Base-by-base conservation (phyloP, 768 basidiomycete genomes). In the Rubroboletus satanas region DNA sequence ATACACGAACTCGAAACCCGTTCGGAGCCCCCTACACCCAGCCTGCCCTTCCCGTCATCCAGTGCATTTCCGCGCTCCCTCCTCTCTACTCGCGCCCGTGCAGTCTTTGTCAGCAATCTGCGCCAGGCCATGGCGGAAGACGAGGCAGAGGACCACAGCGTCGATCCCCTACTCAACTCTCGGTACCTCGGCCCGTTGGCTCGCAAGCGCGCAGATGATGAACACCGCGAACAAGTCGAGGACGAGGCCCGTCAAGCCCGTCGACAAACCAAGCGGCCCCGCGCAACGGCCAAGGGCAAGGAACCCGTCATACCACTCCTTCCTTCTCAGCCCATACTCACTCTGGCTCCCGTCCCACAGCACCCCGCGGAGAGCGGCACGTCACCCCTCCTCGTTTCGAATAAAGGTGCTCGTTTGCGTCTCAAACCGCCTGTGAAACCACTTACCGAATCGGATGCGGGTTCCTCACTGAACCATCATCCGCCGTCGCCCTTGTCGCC, bases 1-100 rank as follows among this genome's bases (percentile, higher is more conserved):
- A 83, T 88, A 58, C 73, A 76, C 56, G 85, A 84, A 55, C 76
- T 87, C 29, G 83, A 87, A 65, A 65, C 63, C 29, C 75, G 74
- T 53, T 68, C 73, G 29, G 73, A 68, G 49, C 62, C 66, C 17
- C 65, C 58, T 35, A 62, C 66, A 1, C 66, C 70, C 45, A 60
- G 61, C 23, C 48, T 69, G 45, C 63, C 68, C 17, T 75, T 76
- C 44, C 75, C 76, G 9, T 73, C 71, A 17, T 75, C 77, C 48
- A 70, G 76, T 52, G 80, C 80, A 37, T 77, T 77, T 49, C 79
- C 80, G 23, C 81, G 78, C 55, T 73, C 76, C 37, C 72, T 81
- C 35, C 67, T 77, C 50, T 74, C 75, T 42, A 23, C 73, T 10
- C 72, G 74, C 23, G 69, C 77, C 38, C 77, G 78, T 56, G 73